Evolutionary conservation across 108 stramenopile species (phyloP).

Genomic region (Cyclotella atomus): DNA sequence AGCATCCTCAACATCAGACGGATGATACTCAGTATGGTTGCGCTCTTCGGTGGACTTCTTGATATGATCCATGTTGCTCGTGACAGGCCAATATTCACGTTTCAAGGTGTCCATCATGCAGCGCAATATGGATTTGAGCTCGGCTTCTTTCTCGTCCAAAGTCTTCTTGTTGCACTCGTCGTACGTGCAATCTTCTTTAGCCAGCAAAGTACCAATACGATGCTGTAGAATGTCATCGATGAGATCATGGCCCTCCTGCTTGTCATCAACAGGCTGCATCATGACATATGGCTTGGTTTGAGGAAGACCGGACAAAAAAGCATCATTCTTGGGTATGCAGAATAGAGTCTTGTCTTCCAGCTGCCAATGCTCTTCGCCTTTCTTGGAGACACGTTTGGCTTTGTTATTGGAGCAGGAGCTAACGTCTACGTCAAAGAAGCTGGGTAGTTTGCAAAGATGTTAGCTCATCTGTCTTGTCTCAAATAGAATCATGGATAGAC

Average conservation of each 20-base stretch:
- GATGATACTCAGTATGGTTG: conserved; percentile 28
- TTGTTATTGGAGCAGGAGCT: conserved; percentile 31
- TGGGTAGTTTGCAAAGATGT: not conserved
- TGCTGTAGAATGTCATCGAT: conserved; percentile 23
- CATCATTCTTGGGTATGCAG: conserved; percentile 41
- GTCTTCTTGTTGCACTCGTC: conserved; percentile 14
- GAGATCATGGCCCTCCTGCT: conserved; percentile 21
- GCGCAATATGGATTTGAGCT: conserved; percentile 5
- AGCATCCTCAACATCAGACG: not conserved
- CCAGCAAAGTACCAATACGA: conserved; percentile 22
- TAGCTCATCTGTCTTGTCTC: too few relatives aligned
- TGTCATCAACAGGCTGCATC: conserved; percentile 36
- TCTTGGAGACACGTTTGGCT: conserved; percentile 34
- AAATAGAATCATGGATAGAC: too few relatives aligned
- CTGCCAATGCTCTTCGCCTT: conserved; percentile 30
- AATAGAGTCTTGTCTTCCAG: conserved; percentile 34
- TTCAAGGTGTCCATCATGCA: conserved; percentile 12
- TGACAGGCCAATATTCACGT: conserved; percentile 29
- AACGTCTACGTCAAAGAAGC: conserved; percentile 32
- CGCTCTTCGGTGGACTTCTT: conserved; percentile 21
- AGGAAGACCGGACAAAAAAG: conserved; percentile 12
- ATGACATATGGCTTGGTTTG: conserved; percentile 26
- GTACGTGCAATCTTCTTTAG: not conserved
- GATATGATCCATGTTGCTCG: conserved; percentile 34
- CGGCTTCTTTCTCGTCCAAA: not conserved